Evolutionary conservation across 805 yeast genomes (phyloP), one percentile per base, ranked within the genome.

Genomic region (Cyberlindnera suaveolens): DNA sequence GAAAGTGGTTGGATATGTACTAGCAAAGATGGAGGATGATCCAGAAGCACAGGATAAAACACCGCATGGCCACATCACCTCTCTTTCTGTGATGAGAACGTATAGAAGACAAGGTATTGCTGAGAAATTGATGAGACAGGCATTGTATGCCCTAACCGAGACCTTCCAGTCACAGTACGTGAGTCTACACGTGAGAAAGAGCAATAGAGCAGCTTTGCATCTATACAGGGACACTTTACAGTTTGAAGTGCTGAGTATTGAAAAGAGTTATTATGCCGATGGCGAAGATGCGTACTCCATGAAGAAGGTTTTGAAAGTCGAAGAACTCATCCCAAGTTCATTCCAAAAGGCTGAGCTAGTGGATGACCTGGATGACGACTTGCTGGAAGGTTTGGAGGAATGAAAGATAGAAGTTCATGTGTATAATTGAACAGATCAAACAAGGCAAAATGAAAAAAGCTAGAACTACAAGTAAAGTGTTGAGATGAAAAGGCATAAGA

Each of bases 231-330:
- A 87, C 58, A 84, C 96, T 3, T 72, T 93, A 48, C 68, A 76
- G 47, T 93, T 93, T 61, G 90, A 84, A 61, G 93, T 87, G 35
- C 71, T 84, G 44, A 77, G 82, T 34, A 80, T 93, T 45, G 96
- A 89, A 56, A 82, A 78, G 50, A 75, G 84, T n/a, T 93, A 93
- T 63, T 93, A 93, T 57, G 96, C 90, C 41, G 97, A 93, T 64
- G 96, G 95, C 29, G 99, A 93, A 65, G 97, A 93, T 65, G 99
- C 99, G 14, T 91, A 90, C 63, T 84, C 93, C 34, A 93, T 93
- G 99, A 80, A 79, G 59, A 85, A 85, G 60, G 72, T 69, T 2
- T 70, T 88, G 51, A 68, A 68, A 17, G 58, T 80, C 37, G 80
- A 81, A 14, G 83, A 81, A 20, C 66, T 84, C 48, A 47, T 78